Percentiles rank a stretch among this genome's conserved stretches.
Evolutionary conservation across 192 early-diverging fungal genomes (phyloP).

Genomic region (Rhizoclosmatium globosum): DNA sequence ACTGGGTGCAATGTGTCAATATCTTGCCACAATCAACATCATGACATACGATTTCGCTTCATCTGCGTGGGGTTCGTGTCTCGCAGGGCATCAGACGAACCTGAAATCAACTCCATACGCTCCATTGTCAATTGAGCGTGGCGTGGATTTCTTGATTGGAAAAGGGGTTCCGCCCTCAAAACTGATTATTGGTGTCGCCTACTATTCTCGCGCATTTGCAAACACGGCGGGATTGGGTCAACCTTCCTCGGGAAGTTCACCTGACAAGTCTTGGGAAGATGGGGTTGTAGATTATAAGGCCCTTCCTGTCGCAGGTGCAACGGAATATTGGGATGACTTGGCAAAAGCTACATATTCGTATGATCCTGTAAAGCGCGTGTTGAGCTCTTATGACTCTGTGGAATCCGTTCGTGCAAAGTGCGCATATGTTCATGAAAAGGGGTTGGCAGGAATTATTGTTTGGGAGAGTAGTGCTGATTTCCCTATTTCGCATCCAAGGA

Average conservation of each 20-base stretch:
- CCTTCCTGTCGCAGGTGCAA: constrained; percentile 70
- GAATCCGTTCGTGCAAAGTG: constrained; percentile 50
- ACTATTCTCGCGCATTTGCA: constrained; percentile 94
- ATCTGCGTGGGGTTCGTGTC: constrained; percentile 54
- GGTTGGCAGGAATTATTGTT: constrained; percentile 59
- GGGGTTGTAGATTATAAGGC: constrained; percentile 92
- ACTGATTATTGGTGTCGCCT: constrained; percentile 87
- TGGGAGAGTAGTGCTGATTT: constrained; percentile 62
- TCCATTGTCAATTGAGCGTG: constrained; percentile 65
- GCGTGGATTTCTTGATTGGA: constrained; percentile 74
- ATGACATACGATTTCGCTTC: constrained; percentile 83
- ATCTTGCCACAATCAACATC: constrained; percentile 78
- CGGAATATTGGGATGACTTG: constrained; percentile 78
- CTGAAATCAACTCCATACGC: constrained; percentile 70
- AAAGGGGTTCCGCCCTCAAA: constrained; percentile 84
- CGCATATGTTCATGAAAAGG: constrained; percentile 49
- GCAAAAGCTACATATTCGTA: constrained; percentile 86
- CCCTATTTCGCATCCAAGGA: constrained; percentile 43
- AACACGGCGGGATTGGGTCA: constrained; percentile 70
- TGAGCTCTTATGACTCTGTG: constrained; percentile 84
- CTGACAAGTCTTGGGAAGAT: constrained; percentile 86
- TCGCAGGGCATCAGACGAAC: constrained; percentile 88
- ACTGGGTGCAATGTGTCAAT: constrained; percentile 41
- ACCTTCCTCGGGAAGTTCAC: constrained; percentile 68
- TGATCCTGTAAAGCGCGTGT: constrained; percentile 66